Evolutionary conservation across 2,329 filamentous ascomycete species (phyloP).

Genomic region (Didymella pomorum): DNA sequence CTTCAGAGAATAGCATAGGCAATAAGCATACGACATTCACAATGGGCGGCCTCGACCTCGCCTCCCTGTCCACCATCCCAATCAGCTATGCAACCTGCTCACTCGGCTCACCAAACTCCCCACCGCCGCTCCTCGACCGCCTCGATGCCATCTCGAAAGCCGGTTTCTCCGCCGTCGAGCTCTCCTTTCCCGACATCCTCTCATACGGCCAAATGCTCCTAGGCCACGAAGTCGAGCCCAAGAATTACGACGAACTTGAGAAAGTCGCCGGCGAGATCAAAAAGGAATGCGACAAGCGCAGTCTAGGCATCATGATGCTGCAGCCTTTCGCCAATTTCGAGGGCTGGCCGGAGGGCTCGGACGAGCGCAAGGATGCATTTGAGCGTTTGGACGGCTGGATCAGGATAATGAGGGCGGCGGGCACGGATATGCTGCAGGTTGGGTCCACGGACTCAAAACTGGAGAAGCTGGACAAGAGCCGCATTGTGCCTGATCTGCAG

Average conservation of each 20-base stretch:
- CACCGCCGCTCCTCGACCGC: slow-evolving; percentile 64
- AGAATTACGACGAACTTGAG: slow-evolving; percentile 68
- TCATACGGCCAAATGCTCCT: slow-evolving; percentile 65
- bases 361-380: slow-evolving; percentile 69
- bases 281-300: slow-evolving; percentile 61
- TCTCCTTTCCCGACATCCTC: slow-evolving; percentile 76
- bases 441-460: slow-evolving; percentile 70
- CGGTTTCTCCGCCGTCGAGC: slow-evolving; percentile 74
- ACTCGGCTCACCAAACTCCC: slow-evolving; percentile 55
- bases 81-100: slow-evolving; percentile 66
- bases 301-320: slow-evolving; percentile 71
- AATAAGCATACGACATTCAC: slow-evolving; percentile 1
- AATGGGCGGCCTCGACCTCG: slow-evolving; percentile 47
- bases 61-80: slow-evolving; percentile 54
- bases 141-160: slow-evolving; percentile 69
- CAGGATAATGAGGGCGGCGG: slow-evolving; percentile 72
- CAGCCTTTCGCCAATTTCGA: slow-evolving; percentile 82
- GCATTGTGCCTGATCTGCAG: slow-evolving; percentile 68
- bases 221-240: slow-evolving; percentile 59
- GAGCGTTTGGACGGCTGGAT: slow-evolving; percentile 71
- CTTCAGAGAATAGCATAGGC: not conserved
- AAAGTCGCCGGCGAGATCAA: slow-evolving; percentile 64
- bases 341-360: slow-evolving; percentile 69
- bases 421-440: slow-evolving; percentile 72
- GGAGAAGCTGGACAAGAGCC: slow-evolving; percentile 61